Evolutionary conservation across 108 stramenopile species (phyloP), one percentile per base, ranked within the genome.

Genomic region (Nannochloropsis salina): DNA sequence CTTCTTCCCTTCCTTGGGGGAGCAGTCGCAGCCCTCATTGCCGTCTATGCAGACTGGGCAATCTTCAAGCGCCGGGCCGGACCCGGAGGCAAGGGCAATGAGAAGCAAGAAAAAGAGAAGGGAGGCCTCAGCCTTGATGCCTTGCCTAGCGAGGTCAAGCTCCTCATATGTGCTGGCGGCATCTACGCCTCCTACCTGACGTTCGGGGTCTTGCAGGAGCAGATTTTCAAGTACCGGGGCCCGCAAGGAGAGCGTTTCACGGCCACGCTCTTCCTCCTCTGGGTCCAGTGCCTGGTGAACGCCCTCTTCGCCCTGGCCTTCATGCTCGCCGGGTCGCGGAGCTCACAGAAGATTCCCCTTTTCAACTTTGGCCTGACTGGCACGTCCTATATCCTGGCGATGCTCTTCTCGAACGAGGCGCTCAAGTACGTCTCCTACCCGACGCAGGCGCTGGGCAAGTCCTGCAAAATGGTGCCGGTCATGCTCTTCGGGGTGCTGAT

Each of bases 141-240:
- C 42, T 1, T 61, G 3, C 84, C 47, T 21, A 21, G 9, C 45
- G 41, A 89, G 89, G 18, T 86, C 9, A 89, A 89, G 81, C 86
- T 89, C 18, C 18, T 84, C 45, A 44, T 89, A 6, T 42, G 61
- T 9, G 86, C 85, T 9, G 95, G 95, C 42, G 97, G 98, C 44
- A 98, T 98, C 89, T 98, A 97, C 87, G 94, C 87, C 12, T 95
- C 96, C 74, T 98, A 97, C 87, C 90, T 98, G 80, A 95, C 95
- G 87, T 97, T 96, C 89, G 98, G 96, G 22, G 94, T 95, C 2
- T 92, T 98, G 18, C 96, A 97, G 90, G 98, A 97, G 87, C 96
- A 97, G 88, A 89, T 89, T 44, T 89, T 82, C 85, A 41, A 61
- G 21, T 89, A 86, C 83, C 45, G 82, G 45, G 83, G 83, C 3